Base-by-base conservation (phyloP, 2,329 filamentous ascomycete genomes). In the Talaromyces rugulosus region DNA sequence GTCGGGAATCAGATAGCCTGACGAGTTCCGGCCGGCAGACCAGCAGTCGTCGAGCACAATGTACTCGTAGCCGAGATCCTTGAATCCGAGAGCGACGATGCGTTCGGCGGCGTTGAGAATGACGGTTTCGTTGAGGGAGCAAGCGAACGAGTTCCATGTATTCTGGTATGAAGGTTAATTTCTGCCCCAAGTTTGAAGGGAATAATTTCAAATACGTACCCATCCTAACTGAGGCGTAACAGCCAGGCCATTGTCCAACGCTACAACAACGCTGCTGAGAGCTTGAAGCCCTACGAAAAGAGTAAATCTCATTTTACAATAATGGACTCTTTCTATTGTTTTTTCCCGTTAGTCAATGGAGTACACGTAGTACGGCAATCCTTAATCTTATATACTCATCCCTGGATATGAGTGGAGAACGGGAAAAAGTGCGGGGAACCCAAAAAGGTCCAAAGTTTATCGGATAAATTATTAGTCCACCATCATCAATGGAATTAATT, bases 21-120 rank as follows among this genome's bases (percentile, higher is more conserved):
- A 80, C 2, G 70, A 65, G 58, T 76, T 76, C 12, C 82, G 75
- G 33, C 80, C 80, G 47, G 72, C 68, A 12, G 74, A 77, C 82
- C 82, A 84, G 69, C 82, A 83, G 65, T 85, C 82, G 65, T 85
- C 82, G 1, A 84, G 72, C 42, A 81, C 73, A 50, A 82, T 74
- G 63, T 82, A 81, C 12, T 80, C 68, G 67, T 81, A 81, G 18
- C 79, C 79, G 5, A 77, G 66, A 64, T 82, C 80, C 16, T 74
- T 70, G 31, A 81, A 72, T 9, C 80, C 80, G 33, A 71, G 74
- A 31, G 76, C 69, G 36, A 80, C 70, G 65, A 82, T 75, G 23
- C 71, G 70, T 50, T 77, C 63, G 0, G 80, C 78, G 1, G 80
- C 80, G 18, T 72, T 70, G 27, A 82, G 71, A 27, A 82, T 66